phyloP scores from a whole-genome alignment of 2,329 filamentous ascomycete species.

The Neofusicoccum kwambonambiense region DNA sequence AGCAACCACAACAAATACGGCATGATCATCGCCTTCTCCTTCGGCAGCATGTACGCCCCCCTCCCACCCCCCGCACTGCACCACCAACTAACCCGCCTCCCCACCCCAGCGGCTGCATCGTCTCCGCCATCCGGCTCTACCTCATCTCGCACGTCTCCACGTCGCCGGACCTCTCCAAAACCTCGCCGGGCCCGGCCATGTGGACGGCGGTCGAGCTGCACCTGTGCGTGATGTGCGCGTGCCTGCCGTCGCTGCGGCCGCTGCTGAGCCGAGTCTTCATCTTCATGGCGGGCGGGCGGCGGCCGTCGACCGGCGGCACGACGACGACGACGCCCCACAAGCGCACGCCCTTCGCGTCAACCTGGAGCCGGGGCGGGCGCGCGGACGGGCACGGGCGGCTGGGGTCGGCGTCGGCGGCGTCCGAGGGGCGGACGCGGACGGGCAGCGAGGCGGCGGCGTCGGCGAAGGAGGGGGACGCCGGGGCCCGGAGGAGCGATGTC shows the following conservation, averaged over 20 bases:
- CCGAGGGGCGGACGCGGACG: not conserved
- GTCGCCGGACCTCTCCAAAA: not conserved
- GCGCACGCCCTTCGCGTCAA: not conserved
- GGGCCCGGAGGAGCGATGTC: no score
- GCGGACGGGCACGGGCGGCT: not conserved
- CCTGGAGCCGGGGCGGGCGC: not conserved
- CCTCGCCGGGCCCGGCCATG: not conserved
- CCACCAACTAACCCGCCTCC: not conserved
- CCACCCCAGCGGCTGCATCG: not conserved
- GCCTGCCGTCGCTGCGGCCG: not conserved
- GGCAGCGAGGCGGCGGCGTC: not conserved
- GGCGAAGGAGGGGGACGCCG: not conserved
- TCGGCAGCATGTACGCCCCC: constrained; percentile 24
- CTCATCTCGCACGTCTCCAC: not conserved
- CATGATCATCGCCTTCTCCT: constrained; percentile 28
- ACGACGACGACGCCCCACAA: not conserved
- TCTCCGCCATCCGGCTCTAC: constrained; percentile 3
- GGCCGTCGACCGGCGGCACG: not conserved
- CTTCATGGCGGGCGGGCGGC: not conserved
- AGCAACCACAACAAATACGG: constrained; percentile 14
- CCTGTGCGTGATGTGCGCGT: not conserved
- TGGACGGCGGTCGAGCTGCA: constrained; percentile 3
- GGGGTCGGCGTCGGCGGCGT: not conserved
- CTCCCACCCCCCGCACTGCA: no score
- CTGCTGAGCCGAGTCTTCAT: not conserved